Evolutionary conservation across 805 yeast species (phyloP), one percentile per base, ranked within the genome.

Genomic region (Cyberlindnera subsufficiens): DNA sequence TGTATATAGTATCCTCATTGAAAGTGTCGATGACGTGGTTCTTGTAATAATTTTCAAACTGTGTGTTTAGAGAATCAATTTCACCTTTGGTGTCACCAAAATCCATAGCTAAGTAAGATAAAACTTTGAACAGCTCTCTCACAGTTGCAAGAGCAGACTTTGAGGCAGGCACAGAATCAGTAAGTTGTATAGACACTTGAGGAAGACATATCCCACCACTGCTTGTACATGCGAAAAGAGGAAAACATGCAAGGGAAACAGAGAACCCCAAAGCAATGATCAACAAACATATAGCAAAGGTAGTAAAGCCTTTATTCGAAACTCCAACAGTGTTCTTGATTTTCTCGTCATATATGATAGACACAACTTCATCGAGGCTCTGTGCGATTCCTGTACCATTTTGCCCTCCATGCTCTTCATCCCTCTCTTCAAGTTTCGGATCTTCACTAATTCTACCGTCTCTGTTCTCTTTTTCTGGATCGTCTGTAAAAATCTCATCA

Each of bases 91-190:
- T 34, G 16, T 52, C 59, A 17, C 71, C 68, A 38, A 74, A 61
- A 47, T 74, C 77, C 30, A 67, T 65, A 3, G 75, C 74, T 38
- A 71, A 59, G 46, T 67, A 69, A 6, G 77, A 68, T 25, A 74
- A 49, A 40, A 72, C 62, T 43, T 66, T 68, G 38, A 73, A 55
- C 11, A 71, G 71, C 42, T 72, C 76, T 39, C 65, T 58, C 7
- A 72, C 66, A 0, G 69, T 56, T 10, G 60, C 52, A 35, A 60
- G 54, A 10, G 63, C 54, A 29, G 41, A 54, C 49, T 49, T 60
- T 22, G 74, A 68, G n/a, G 58, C 53, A 2, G 60, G 54, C 3
- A 69, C 55, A 31, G 63, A 61, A 40, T 67, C 69, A 14, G 60
- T 56, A 35, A 71, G 59, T 37, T 67, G 67, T 18, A 76, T 52